Evolutionary conservation across 768 basidiomycete genomes (phyloP).

Genomic region (Phallus indusiatus): DNA sequence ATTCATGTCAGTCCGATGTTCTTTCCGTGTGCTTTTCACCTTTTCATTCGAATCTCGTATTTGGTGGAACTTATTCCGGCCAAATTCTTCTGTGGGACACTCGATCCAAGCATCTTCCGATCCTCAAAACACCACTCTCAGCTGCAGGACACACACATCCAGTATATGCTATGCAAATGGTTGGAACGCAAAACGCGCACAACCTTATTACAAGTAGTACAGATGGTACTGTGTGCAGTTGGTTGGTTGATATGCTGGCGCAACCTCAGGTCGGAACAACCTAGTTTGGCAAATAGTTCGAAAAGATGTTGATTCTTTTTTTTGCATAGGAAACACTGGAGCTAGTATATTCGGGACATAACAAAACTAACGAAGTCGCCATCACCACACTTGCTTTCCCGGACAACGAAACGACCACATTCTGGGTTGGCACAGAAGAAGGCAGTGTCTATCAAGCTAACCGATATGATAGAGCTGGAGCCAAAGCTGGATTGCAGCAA

Average conservation of each 20-base stretch:
- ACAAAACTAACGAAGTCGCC: conserved; percentile 94
- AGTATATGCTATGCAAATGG: conserved; percentile 97
- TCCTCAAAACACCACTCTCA: conserved; percentile 92
- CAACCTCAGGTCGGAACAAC: conserved; percentile 71
- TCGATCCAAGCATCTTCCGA: conserved; percentile 90
- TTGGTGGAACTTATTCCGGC: conserved; percentile 98
- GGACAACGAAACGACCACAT: conserved; percentile 91
- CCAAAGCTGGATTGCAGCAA: conserved; percentile 92
- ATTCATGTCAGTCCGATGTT: conserved; percentile 73
- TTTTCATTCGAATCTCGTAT: conserved; percentile 93
- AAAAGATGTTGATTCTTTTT: not conserved
- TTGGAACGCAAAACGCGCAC: conserved; percentile 97
- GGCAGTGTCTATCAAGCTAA: conserved; percentile 96
- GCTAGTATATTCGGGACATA: conserved; percentile 80
- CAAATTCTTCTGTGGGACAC: conserved; percentile 99
- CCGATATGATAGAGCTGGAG: conserved; percentile 91
- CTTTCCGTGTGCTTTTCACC: conserved; percentile 95
- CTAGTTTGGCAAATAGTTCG: not conserved
- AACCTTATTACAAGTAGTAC: conserved; percentile 95
- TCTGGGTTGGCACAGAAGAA: conserved; percentile 98
- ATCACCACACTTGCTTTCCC: conserved; percentile 93
- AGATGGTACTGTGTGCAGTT: conserved; percentile 94
- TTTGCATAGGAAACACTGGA: conserved; percentile 78
- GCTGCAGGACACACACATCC: conserved; percentile 97
- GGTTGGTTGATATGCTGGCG: conserved; percentile 98